Percentiles rank a stretch among this genome's conserved stretches.
phyloP scores from a whole-genome alignment of 306 rosid genomes.

The Abrus pulchellus region DNA sequence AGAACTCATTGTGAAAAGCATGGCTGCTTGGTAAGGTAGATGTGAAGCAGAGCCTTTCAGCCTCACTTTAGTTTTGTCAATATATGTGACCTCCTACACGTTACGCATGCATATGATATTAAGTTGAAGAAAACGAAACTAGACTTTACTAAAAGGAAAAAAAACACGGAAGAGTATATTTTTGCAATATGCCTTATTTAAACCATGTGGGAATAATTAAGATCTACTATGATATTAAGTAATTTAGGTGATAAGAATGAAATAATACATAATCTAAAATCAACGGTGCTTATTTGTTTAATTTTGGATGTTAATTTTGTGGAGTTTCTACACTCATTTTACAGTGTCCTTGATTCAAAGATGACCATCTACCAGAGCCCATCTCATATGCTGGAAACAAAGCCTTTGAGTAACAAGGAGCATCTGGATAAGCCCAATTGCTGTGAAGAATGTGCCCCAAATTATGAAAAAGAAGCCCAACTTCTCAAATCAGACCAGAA shows the following conservation, averaged over 20 bases:
- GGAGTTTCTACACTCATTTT: slow-evolving; percentile 34
- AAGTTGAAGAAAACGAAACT: slow-evolving; percentile 31
- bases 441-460: slow-evolving; percentile 75
- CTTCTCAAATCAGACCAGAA: slow-evolving; percentile 60
- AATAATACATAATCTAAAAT: not conserved
- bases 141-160: slow-evolving; percentile 29
- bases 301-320: slow-evolving; percentile 9
- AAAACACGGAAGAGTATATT: not conserved
- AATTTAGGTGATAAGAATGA: slow-evolving; percentile 5
- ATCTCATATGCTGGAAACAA: slow-evolving; percentile 58
- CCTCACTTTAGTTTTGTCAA: slow-evolving; percentile 59
- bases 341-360: slow-evolving; percentile 72
- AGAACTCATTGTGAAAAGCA: slow-evolving; percentile 49
- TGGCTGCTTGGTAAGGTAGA: slow-evolving; percentile 52
- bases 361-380: slow-evolving; percentile 54
- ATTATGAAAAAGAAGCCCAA: slow-evolving; percentile 75
- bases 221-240: not conserved
- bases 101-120: slow-evolving; percentile 45
- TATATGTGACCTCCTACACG: slow-evolving; percentile 44
- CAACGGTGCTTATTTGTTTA: not conserved
- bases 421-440: slow-evolving; percentile 57
- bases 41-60: slow-evolving; percentile 53
- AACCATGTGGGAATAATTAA: not conserved
- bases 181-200: slow-evolving; percentile 13
- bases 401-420: slow-evolving; percentile 60